Base-by-base conservation (phyloP, 2,329 filamentous ascomycete species). In the Neonectria punicea region DNA sequence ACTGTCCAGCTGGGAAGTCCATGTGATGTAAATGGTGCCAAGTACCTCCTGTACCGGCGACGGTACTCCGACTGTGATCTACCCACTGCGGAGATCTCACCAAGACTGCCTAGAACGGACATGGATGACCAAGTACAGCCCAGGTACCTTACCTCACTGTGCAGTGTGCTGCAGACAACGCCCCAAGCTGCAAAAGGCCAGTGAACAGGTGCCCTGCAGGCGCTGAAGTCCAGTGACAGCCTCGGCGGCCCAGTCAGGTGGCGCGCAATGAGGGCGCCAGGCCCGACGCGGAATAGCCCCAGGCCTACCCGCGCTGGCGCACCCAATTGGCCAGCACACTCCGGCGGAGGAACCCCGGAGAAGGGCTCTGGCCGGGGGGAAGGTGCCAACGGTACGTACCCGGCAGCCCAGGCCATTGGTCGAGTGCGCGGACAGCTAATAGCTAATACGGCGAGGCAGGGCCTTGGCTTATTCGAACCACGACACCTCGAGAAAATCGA, bases 401-500 rank as follows among this genome's bases (percentile, higher is more conserved):
- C 25, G 44, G 36, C 39, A 44, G 55, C 49, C 49, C 50, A 58
- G 56, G 56, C 50, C 20, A 64, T 64, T 64, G 61, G 61, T 64
- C 61, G 36, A 59, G 55, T 46, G 44, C 61, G 61, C 51, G 58
- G 62, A 58, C 65, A 57, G 57, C 58, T 65, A 61, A 61, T 61
- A 59, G 57, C 58, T 65, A 61, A 61, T 61, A 59, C 62, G 30
- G 55, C 55, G 55, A 58, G 36, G 66, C 65, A 68, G 66, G 70
- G 70, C 63, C 70, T 65, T 75, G 77, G 77, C 77, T 78, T 79
- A 78, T 79, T 79, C 77, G 75, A 76, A 78, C 77, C 77, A 79
- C 77, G 77, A 79, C 77, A 79, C 74, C 76, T 78, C 70, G 73
- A 78, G 74, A 79, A 79, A 79, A 78, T 72, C 76, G 71, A 78